A percentile compares a stretch with the other conserved stretches of the same genome.
phyloP scores from a whole-genome alignment of 768 basidiomycete genomes.

The Mycena vulgaris region DNA sequence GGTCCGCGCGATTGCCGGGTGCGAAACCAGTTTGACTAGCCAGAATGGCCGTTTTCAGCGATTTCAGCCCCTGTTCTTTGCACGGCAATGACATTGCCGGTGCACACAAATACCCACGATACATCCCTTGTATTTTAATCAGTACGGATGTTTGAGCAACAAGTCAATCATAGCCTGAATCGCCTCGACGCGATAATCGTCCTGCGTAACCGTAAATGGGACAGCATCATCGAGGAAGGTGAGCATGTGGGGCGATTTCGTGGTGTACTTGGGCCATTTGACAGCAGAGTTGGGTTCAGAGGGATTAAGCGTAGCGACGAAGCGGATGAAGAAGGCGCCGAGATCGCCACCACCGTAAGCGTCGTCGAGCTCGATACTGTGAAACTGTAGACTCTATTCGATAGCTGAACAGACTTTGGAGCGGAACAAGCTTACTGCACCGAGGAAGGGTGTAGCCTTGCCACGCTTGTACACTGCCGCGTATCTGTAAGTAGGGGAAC shows the following conservation, averaged over 20 bases:
- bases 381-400: neutral
- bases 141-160: conserved; percentile 28
- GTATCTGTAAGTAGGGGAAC: neutral
- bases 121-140: neutral
- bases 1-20: too few relatives aligned
- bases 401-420: neutral
- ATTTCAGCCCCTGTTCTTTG: too few relatives aligned
- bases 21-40: too few relatives aligned
- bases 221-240: conserved; percentile 41
- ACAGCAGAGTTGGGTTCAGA: conserved; percentile 27
- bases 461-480: conserved; percentile 22
- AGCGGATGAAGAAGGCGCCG: conserved; percentile 42
- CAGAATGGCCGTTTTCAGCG: too few relatives aligned
- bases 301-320: conserved; percentile 44
- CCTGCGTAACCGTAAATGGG: conserved; percentile 35
- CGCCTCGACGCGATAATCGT: conserved; percentile 41
- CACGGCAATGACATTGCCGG: too few relatives aligned
- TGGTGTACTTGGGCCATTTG: conserved; percentile 43
- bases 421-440: conserved; percentile 8
- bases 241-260: conserved; percentile 33
- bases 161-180: conserved; percentile 28
- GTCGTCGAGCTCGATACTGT: conserved; percentile 15
- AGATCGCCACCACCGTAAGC: conserved; percentile 40
- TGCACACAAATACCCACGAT: neutral
- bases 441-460: conserved; percentile 19